Evolutionary conservation across 1,284 basidiomycete genomes (phyloP).

Genomic region (Cutaneotrichosporon mucoides): DNA sequence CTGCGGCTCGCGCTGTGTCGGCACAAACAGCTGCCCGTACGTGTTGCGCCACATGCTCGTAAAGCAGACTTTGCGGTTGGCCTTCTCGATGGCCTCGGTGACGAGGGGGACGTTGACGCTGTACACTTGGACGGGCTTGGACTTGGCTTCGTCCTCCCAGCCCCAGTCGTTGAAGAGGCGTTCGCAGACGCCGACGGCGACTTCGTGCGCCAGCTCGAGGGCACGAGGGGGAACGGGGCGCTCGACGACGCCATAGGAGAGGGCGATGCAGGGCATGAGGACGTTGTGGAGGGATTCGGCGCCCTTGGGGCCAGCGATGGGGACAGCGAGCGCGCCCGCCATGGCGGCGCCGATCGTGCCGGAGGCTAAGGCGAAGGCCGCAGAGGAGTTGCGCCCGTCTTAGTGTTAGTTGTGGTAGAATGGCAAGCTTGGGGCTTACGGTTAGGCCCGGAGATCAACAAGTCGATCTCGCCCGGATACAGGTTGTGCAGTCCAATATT

Average conservation of each 20-base stretch:
- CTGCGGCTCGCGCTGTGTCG: constrained; percentile 9
- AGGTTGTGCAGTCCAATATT: constrained; percentile 85
- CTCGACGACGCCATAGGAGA: constrained; percentile 78
- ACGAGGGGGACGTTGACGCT: constrained; percentile 48
- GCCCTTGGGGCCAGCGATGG: constrained; percentile 66
- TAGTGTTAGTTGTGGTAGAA: not conserved
- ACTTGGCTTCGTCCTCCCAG: constrained; percentile 49
- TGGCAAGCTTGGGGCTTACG: constrained; percentile 29
- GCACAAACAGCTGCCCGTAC: constrained; percentile 44
- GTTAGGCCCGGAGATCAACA: constrained; percentile 57
- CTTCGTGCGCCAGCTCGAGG: constrained; percentile 64
- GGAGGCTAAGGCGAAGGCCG: constrained; percentile 78
- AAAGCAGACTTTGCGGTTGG: constrained; percentile 39
- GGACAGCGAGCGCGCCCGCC: constrained; percentile 76
- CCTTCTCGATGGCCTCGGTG: constrained; percentile 29
- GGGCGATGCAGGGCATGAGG: constrained; percentile 61
- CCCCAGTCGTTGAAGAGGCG: constrained; percentile 80
- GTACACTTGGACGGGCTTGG: constrained; percentile 36
- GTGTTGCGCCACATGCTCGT: constrained; percentile 48
- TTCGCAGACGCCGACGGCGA: constrained; percentile 64
- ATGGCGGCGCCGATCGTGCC: constrained; percentile 88
- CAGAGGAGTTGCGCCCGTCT: constrained; percentile 73
- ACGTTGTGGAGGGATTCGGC: constrained; percentile 26
- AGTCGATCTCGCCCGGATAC: constrained; percentile 75
- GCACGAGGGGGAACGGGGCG: constrained; percentile 62